Evolutionary conservation across 495 filamentous ascomycete species (phyloP), one percentile per base, ranked within the genome.

Genomic region (Tuber brumale): DNA sequence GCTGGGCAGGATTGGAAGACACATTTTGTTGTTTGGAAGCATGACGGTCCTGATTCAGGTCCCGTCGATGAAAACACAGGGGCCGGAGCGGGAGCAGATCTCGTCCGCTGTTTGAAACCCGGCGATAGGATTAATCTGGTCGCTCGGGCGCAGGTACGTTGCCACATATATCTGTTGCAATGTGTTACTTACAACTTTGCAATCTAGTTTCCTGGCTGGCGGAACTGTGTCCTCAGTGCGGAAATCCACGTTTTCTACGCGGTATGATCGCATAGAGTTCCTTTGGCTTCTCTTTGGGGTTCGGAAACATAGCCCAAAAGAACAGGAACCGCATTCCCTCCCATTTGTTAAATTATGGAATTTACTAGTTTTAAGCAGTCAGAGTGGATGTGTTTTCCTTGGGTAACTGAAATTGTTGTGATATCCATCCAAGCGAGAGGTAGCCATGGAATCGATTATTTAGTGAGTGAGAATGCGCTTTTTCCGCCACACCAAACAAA

Each of bases 201-300:
- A 8, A 19, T 45, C 31, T 43, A 80, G 78, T 80, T 73, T 43
- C 73, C 73, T 21, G 76, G 78, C 21, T 80, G 78, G 78, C 21
- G 3, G 21, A 80, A 80, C 27, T 23, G 51, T 18, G 70, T 80
- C 18, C 12, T 73, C n/a, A 80, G 46, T 21, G 66, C 79, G 19
- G 61, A 80, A 16, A 45, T 80, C 1, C 72, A 76, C 5, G 35
- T 79, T 16, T 79, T 42, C 61, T 80, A 79, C 35, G 72, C 73
- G 16, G 21, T 80, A 12, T 61, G n/a, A 61, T 31, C n/a, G 10
- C n/a, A 6, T 31, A 61, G 12, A 61, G n/a, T 4, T 31, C 12
- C n/a, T 31, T 31, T 16, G n/a, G 12, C 16, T 61, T 31, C 27
- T 4, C 27, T 3, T 16, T n/a, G 3, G 9, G 12, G 57, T 31